A percentile compares a stretch with the other conserved stretches of the same genome.
Evolutionary conservation across 371 early-diverging fungal genomes (phyloP).

Genomic region (Mucor velutinosus): DNA sequence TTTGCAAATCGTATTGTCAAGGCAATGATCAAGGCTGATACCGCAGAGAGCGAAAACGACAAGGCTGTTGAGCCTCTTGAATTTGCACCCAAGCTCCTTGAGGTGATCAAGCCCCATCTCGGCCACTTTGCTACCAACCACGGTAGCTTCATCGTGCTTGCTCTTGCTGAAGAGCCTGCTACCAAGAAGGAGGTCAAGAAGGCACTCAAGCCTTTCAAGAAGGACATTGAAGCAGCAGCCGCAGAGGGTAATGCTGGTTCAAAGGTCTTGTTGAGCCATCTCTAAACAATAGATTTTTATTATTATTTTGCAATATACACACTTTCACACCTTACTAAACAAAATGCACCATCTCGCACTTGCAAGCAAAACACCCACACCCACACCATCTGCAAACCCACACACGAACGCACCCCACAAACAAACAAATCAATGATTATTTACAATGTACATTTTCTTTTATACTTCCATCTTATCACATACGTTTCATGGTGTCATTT

Average conservation of each 20-base stretch:
- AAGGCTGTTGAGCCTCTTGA: slow-evolving; percentile 47
- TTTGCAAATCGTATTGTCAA: slow-evolving; percentile 65
- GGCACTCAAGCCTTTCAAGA: slow-evolving; percentile 41
- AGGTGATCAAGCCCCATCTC: slow-evolving; percentile 41
- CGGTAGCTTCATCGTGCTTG: slow-evolving; percentile 61
- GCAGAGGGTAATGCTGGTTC: slow-evolving; percentile 39
- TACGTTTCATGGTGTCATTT: slow-evolving; percentile 7
- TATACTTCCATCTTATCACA: neutral
- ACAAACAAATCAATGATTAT: slow-evolving; percentile 6
- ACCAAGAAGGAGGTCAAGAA: slow-evolving; percentile 40
- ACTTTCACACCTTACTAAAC: neutral
- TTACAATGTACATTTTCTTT: slow-evolving; percentile 18
- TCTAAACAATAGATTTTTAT: slow-evolving; percentile 14
- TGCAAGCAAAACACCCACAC: neutral
- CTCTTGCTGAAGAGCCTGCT: slow-evolving; percentile 65
- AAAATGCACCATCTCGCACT: neutral
- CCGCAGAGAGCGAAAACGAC: slow-evolving; percentile 55
- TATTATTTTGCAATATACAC: slow-evolving; percentile 1
- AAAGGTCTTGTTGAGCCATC: slow-evolving; percentile 31
- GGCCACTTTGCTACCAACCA: slow-evolving; percentile 45
- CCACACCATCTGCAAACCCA: neutral
- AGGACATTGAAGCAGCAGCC: slow-evolving; percentile 40
- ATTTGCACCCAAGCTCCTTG: slow-evolving; percentile 49
- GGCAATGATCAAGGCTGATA: slow-evolving; percentile 60
- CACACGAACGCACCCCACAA: neutral